Evolutionary conservation across 208 protist genomes (phyloP).

Genomic region (Acanthamoeba rhysodes): DNA sequence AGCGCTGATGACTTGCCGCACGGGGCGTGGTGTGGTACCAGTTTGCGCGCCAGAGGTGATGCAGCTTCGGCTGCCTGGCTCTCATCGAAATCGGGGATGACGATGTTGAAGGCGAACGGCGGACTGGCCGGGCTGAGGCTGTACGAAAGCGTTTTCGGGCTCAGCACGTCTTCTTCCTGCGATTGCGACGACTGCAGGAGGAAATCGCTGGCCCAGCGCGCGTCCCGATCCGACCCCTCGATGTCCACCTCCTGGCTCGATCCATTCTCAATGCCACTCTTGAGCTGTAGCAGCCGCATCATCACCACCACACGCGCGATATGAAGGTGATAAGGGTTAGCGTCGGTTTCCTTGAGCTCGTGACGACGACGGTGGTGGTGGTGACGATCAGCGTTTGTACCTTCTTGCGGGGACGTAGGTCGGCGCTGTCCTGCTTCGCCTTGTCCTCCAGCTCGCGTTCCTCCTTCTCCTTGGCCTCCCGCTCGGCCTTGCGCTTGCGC

Average conservation of each 20-base stretch:
- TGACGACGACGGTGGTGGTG: neutral
- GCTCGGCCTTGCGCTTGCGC: slow-evolving; percentile 28
- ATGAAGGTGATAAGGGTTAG: neutral
- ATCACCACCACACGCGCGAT: neutral
- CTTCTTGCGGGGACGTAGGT: neutral
- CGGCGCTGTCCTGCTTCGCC: neutral
- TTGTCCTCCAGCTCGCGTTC: neutral
- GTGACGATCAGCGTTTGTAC: neutral
- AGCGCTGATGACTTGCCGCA: too few species aligned
- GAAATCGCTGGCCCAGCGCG: neutral
- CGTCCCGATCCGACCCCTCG: neutral
- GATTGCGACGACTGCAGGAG: neutral
- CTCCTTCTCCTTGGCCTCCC: neutral
- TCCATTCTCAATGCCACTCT: neutral
- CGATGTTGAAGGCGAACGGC: slow-evolving; percentile 23
- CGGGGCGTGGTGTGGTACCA: neutral
- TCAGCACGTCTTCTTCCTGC: slow-evolving; percentile 1
- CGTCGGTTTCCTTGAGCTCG: neutral
- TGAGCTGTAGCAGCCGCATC: neutral
- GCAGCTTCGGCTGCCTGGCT: neutral
- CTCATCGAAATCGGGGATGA: slow-evolving; percentile 22
- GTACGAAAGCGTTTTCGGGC: neutral
- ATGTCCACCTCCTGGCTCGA: neutral
- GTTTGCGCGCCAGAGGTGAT: neutral
- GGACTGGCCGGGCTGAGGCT: neutral